Conservation (phyloP, 2,329 filamentous ascomycete species). For the Coniochaeta prunicola region DNA sequence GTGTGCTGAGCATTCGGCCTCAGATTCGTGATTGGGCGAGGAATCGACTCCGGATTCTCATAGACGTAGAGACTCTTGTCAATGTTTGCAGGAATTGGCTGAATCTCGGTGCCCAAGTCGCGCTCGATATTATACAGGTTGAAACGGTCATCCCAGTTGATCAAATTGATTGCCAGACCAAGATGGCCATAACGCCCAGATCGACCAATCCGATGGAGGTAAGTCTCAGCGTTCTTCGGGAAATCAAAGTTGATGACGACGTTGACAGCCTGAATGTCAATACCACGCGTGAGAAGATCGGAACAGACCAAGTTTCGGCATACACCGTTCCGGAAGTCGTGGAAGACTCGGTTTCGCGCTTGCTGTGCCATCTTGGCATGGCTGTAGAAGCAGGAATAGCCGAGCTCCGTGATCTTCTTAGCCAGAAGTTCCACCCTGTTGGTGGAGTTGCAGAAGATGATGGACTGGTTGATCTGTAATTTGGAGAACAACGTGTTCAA, state of each 20-base stretch:
- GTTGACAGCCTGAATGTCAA: conserved; percentile 98
- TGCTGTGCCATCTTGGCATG: conserved; percentile 97
- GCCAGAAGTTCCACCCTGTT: conserved; percentile 95
- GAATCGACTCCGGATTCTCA: conserved; percentile 91
- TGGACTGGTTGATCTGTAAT: conserved; percentile 98
- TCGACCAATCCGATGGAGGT: conserved; percentile 95
- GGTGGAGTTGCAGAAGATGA: conserved; percentile 99
- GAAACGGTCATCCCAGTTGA: conserved; percentile 99
- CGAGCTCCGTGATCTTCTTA: conserved; percentile 98
- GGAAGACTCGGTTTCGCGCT: conserved; percentile 95
- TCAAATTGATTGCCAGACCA: conserved; percentile 95
- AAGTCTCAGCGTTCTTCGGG: conserved; percentile 98
- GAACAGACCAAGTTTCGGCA: conserved; percentile 98
- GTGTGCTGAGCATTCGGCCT: background rate
- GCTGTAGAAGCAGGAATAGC: conserved; percentile 99
- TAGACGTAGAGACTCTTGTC: conserved; percentile 99
- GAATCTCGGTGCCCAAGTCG: conserved; percentile 93
- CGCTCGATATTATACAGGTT: conserved; percentile 99
- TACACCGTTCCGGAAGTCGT: conserved; percentile 96
- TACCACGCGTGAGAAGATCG: conserved; percentile 93
- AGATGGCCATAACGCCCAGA: conserved; percentile 96
- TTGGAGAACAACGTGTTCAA: conserved; percentile 98
- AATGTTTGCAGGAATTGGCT: conserved; percentile 88
- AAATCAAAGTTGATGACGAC: conserved; percentile 99
- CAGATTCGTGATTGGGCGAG: conserved; percentile 57